phyloP scores from a whole-genome alignment of 2,329 filamentous ascomycete species.

The Myriosclerotinia duriaeana region DNA sequence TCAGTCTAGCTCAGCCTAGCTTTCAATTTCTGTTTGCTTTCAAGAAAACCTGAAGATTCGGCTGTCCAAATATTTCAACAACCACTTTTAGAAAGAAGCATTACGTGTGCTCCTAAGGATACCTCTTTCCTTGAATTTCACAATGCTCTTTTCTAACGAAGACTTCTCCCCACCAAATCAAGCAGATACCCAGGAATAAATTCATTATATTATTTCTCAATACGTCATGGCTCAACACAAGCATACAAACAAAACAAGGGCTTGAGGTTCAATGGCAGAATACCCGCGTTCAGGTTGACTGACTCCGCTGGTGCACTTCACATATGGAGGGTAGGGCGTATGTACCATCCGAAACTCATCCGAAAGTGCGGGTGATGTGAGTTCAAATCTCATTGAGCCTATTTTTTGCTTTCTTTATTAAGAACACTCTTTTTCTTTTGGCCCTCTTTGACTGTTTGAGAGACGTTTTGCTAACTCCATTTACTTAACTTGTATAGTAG shows the following conservation, averaged over 20 bases:
- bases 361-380: not conserved
- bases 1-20: not conserved
- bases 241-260: not conserved
- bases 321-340: not conserved
- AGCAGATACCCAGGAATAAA: not conserved
- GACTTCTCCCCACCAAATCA: no score
- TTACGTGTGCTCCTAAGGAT: not conserved
- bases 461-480: not conserved
- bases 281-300: not conserved
- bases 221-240: not conserved
- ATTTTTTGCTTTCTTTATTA: not conserved
- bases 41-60: not conserved
- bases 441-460: not conserved
- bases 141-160: not conserved
- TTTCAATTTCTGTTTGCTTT: not conserved
- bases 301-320: not conserved
- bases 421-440: not conserved
- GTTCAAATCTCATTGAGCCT: not conserved
- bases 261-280: not conserved
- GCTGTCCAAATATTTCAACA: rapidly evolving
- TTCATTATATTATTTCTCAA: not conserved
- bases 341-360: not conserved
- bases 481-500: not conserved
- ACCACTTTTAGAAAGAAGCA: no score
- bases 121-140: not conserved